A percentile compares a stretch with the other conserved stretches of the same genome.
Conservation (phyloP, 202 grass and related monocot genomes). For the Panicum virgatum region DNA sequence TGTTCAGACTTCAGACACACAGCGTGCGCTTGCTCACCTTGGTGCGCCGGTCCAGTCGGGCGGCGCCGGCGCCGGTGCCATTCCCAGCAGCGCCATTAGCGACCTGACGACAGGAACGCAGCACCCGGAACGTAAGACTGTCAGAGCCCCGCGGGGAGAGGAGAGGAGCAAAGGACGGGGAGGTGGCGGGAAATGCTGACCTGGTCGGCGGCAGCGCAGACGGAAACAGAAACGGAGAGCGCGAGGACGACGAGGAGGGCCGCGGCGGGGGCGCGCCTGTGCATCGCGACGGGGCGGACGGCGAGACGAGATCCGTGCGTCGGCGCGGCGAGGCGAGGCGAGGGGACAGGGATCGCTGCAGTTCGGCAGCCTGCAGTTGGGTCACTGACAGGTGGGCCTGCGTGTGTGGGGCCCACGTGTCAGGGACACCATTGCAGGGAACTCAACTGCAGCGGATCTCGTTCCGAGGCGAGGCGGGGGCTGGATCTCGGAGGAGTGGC, state of each 20-base stretch:
- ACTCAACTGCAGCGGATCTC: too few relatives aligned
- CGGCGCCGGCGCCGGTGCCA: slow-evolving; percentile 19
- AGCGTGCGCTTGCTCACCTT: slow-evolving; percentile 30
- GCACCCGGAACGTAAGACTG: background rate
- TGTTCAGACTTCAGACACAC: background rate
- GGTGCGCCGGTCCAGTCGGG: slow-evolving; percentile 49
- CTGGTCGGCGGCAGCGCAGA: slow-evolving; percentile 37
- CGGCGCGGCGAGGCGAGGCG: background rate
- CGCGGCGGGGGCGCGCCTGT: background rate
- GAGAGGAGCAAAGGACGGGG: background rate
- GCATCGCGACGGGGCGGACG: background rate
- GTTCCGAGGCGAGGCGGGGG: too few relatives aligned
- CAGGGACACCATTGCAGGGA: too few relatives aligned
- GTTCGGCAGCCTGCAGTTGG: too few relatives aligned
- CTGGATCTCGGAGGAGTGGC: slow-evolving; percentile 20
- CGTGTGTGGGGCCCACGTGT: too few relatives aligned
- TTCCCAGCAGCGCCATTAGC: slow-evolving; percentile 20
- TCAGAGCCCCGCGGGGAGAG: background rate
- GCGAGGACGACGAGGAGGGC: slow-evolving; percentile 9
- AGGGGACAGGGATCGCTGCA: too few relatives aligned
- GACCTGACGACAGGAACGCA: background rate
- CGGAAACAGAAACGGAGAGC: background rate
- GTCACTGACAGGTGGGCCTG: too few relatives aligned
- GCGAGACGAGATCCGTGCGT: slow-evolving; percentile 2
- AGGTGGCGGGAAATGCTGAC: slow-evolving; percentile 19